These are phyloP conservation scores for Chiua virens DNA, from an alignment of 768 basidiomycete genomes.

Conservation along the genomic window DNA sequence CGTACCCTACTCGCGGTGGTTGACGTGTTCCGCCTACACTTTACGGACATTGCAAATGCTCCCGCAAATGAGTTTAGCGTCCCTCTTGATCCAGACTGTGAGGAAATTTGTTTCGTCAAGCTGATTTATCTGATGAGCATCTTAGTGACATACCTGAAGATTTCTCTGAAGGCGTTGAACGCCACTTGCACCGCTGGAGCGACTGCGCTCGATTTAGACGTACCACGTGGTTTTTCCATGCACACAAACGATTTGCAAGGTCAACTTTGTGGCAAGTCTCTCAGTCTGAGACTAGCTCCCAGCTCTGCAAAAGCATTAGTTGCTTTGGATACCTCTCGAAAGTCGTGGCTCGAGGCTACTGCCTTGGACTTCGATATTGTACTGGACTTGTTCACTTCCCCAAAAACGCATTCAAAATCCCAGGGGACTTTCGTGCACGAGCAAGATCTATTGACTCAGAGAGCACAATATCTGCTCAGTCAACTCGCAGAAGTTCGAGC, in stretches of 20 bases:
- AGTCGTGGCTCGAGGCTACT: conserved; percentile 68
- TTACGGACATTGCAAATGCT: conserved; percentile 73
- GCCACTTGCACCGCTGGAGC: conserved; percentile 52
- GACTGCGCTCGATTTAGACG: conserved; percentile 52
- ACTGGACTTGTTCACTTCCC: conserved; percentile 67
- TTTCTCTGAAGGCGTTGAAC: conserved; percentile 56
- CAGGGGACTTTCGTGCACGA: conserved; percentile 68
- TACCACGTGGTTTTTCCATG: conserved; percentile 61
- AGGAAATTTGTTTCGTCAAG: conserved; percentile 19
- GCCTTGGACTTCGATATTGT: conserved; percentile 50
- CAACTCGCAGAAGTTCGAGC: conserved; percentile 22
- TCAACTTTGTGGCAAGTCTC: conserved; percentile 61
- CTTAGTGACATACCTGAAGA: conserved; percentile 82
- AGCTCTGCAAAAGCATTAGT: conserved; percentile 52
- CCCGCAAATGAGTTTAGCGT: conserved; percentile 69
- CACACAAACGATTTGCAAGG: conserved; percentile 79
- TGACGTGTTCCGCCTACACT: conserved; percentile 66
- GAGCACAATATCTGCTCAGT: conserved; percentile 56
- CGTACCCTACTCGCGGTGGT: conserved; percentile 51
- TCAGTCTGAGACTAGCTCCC: conserved; percentile 56
- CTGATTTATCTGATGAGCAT: conserved; percentile 7
- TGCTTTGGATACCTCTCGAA: conserved; percentile 36
- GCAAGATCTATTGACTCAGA: conserved; percentile 70
- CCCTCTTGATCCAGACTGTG: conserved; percentile 76
- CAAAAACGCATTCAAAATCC: conserved; percentile 49